Evolutionary conservation across 2,329 filamentous ascomycete genomes (phyloP).

Genomic region (Neocatenulostroma microsporum): DNA sequence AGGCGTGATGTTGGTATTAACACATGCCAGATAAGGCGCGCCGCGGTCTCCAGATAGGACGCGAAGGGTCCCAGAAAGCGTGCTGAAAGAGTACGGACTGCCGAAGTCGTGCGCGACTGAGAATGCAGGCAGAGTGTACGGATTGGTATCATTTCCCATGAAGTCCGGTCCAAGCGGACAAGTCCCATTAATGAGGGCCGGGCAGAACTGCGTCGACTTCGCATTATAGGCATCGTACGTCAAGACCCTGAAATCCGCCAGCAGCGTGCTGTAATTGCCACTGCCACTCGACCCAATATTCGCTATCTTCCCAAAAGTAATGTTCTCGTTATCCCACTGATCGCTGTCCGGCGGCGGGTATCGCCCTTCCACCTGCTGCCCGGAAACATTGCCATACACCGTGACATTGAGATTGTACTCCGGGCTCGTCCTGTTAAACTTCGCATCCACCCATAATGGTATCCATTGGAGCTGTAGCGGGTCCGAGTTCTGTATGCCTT

Average conservation of each 20-base stretch:
- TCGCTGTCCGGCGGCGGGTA: constrained; percentile 54
- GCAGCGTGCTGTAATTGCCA: constrained; percentile 61
- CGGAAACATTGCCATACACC: constrained; percentile 86
- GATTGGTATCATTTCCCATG: constrained; percentile 46
- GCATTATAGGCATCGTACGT: constrained; percentile 63
- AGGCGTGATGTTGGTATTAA: constrained; percentile 76
- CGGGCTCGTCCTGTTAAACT: constrained; percentile 53
- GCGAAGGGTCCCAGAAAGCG: constrained; percentile 64
- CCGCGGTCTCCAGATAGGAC: constrained; percentile 65
- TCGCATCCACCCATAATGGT: constrained; percentile 65
- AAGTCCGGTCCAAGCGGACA: constrained; percentile 76
- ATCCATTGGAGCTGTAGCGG: constrained; percentile 66
- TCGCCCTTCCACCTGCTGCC: constrained; percentile 50
- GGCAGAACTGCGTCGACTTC: constrained; percentile 57
- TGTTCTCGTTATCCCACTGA: constrained; percentile 54
- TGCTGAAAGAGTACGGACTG: constrained; percentile 80
- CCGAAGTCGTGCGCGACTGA: constrained; percentile 65
- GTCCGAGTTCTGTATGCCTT: constrained; percentile 50
- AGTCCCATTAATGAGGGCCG: constrained; percentile 47
- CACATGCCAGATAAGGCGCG: constrained; percentile 63
- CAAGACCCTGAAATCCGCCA: constrained; percentile 63
- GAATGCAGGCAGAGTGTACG: constrained; percentile 59
- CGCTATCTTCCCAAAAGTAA: constrained; percentile 69
- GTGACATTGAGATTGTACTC: constrained; percentile 65
- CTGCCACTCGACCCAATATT: constrained; percentile 51